phyloP scores from a whole-genome alignment of 2,329 filamentous ascomycete genomes.

The Paecilomyces variotii region DNA sequence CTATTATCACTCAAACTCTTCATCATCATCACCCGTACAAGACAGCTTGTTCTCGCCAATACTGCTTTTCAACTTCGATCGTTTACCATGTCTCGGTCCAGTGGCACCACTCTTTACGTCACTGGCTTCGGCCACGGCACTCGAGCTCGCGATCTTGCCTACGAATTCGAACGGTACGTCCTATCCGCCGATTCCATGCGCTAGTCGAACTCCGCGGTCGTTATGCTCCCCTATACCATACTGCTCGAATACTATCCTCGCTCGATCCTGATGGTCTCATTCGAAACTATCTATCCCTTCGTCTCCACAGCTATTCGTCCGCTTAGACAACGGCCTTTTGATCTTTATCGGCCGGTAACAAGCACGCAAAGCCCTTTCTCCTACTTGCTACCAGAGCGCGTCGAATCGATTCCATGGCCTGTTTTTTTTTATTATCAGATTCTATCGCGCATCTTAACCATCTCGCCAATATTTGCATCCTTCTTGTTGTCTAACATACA shows the following conservation, averaged over 20 bases:
- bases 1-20: slow-evolving; percentile 3
- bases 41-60: not conserved
- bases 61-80: not conserved
- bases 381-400: not conserved
- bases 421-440: not conserved
- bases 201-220: slow-evolving; percentile 33
- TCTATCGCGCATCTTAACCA: slow-evolving; percentile 6
- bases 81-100: slow-evolving; percentile 71
- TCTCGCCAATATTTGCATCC: slow-evolving; percentile 2
- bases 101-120: slow-evolving; percentile 89
- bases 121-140: slow-evolving; percentile 98
- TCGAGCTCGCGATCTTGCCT: slow-evolving; percentile 96
- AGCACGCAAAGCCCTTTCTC: not conserved
- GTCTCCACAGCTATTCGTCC: slow-evolving; percentile 4
- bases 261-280: slow-evolving; percentile 18
- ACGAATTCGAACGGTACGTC: slow-evolving; percentile 99
- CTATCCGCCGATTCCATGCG: slow-evolving; percentile 40
- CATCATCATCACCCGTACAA: slow-evolving; percentile 7
- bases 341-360: not conserved
- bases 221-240: slow-evolving; percentile 14
- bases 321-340: slow-evolving; percentile 2
- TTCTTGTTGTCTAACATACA: slow-evolving; percentile 28
- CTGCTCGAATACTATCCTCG: slow-evolving; percentile 24
- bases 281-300: slow-evolving; percentile 10
- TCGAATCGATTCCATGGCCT: not conserved